Evolutionary conservation across 345 rosid species (phyloP), one percentile per base, ranked within the genome.

Genomic region (Microthlaspi erraticum): DNA sequence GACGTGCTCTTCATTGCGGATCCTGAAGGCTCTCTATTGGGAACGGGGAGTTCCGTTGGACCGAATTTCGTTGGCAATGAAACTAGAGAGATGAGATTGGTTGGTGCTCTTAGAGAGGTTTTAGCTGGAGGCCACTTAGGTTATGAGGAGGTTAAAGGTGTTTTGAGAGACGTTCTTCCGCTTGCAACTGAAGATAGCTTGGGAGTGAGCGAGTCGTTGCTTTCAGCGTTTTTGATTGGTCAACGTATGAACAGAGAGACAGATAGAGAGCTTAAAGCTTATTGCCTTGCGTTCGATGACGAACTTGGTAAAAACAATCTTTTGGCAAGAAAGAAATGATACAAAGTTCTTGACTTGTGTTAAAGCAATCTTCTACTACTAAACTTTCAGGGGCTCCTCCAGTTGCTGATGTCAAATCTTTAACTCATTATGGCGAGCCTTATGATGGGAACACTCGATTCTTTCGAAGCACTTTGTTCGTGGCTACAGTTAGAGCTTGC

Each of bases 371-470:
- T 73, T 46, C 26, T 1, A 26, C n/a, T n/a, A 70, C 20, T 76
- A 20, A 75, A 26, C 4, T 68, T 74, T 63, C 81, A 93, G 97
- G 94, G 77, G 80, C 82, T 78, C 69, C 87, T 44, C 93, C 93
- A 5, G 82, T 94, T 78, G 99, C 97, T 77, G 85, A 91, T 82
- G 88, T 91, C 67, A 85, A 84, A 80, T 94, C 97, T 6, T 84
- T 94, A 84, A 94, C 99, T 48, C 97, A 91, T 86, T 94, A 87
- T 62, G 99, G 99, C 33, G 99, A 94, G 82, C 97, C 99, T 75
- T 91, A 94, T 72, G 99, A 94, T 80, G 99, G 98, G 65, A 93
- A 91, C 72, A 94, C 99, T 10, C 88, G 97, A 46, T 91, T 46
- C 81, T 94, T 94, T 66, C 83, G 91, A 72, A 89, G 90, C 82